Evolutionary conservation across 805 yeast species (phyloP).

Genomic region (Pichia nakasei): DNA sequence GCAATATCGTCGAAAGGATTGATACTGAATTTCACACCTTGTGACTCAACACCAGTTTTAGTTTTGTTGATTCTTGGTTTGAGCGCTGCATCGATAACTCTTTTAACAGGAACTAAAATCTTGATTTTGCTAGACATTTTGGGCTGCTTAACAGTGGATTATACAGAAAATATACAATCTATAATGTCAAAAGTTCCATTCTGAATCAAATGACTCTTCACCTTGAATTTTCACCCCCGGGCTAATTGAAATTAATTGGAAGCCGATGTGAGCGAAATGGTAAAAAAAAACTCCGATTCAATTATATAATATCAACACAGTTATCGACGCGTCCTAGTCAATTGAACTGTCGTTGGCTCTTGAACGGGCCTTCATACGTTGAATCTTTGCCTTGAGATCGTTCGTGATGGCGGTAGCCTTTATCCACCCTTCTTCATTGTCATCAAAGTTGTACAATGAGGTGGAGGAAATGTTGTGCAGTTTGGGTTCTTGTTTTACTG

Average conservation of each 20-base stretch:
- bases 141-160: background rate
- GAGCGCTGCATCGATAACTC: slow-evolving; percentile 90
- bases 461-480: slow-evolving; percentile 8
- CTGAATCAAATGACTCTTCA: too few species aligned
- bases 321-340: background rate
- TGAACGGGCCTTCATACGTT: slow-evolving; percentile 70
- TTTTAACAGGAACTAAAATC: slow-evolving; percentile 88
- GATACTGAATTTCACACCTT: slow-evolving; percentile 85
- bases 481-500: slow-evolving; percentile 4
- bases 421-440: slow-evolving; percentile 68
- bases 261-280: too few species aligned
- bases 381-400: slow-evolving; percentile 78
- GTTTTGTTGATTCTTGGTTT: slow-evolving; percentile 88
- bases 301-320: background rate
- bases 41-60: slow-evolving; percentile 74
- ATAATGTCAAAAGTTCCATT: background rate
- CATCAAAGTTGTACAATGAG: slow-evolving; percentile 29
- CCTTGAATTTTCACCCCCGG: too few species aligned
- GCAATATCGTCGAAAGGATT: slow-evolving; percentile 99
- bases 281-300: background rate
- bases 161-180: too few species aligned
- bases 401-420: slow-evolving; percentile 86
- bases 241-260: too few species aligned
- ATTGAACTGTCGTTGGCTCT: slow-evolving; percentile 3
- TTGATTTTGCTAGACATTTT: slow-evolving; percentile 42